These are phyloP conservation scores for Tolypocladium inflatum DNA, from an alignment of 2,329 filamentous ascomycete genomes.

Conservation along the genomic window DNA sequence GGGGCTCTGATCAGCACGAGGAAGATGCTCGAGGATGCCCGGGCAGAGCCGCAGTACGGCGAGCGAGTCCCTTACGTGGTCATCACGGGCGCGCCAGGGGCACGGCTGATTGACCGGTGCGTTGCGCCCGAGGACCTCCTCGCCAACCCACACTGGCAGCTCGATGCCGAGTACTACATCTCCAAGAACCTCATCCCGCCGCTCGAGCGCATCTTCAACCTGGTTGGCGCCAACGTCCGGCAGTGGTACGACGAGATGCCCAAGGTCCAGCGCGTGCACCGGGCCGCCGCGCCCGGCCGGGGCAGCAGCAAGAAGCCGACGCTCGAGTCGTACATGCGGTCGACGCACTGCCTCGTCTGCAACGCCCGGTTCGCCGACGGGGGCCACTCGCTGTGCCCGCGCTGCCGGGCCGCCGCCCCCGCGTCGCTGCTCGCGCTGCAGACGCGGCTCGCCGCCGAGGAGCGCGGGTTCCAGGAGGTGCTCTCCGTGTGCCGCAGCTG, in stretches of 20 bases:
- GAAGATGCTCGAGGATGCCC: conserved; percentile 76
- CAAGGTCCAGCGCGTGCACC: conserved; percentile 64
- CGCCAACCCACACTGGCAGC: conserved; percentile 62
- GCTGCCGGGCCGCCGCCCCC: conserved; percentile 45
- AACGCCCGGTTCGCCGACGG: conserved; percentile 16
- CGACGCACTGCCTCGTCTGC: conserved; percentile 72
- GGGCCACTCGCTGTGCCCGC: conserved; percentile 40
- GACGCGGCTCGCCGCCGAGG: conserved; percentile 49
- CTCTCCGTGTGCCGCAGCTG: conserved; percentile 71
- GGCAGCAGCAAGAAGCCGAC: conserved; percentile 50
- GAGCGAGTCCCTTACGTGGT: conserved; percentile 95
- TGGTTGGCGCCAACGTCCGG: conserved; percentile 84
- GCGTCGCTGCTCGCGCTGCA: conserved; percentile 56
- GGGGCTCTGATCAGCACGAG: conserved; percentile 83
- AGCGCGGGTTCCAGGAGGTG: conserved; percentile 55
- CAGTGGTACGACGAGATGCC: conserved; percentile 97
- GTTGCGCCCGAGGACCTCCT: conserved; percentile 80
- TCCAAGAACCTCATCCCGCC: conserved; percentile 91
- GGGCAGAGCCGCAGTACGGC: conserved; percentile 86
- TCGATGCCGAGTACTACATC: conserved; percentile 97
- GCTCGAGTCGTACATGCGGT: conserved; percentile 88
- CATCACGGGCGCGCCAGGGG: conserved; percentile 76
- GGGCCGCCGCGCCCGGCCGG: conserved; percentile 17
- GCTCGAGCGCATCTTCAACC: conserved; percentile 90
- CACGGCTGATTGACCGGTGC: conserved; percentile 79